These are phyloP conservation scores for Cercospora sojina DNA, from an alignment of 2,329 filamentous ascomycete species.

Conservation along the genomic window DNA sequence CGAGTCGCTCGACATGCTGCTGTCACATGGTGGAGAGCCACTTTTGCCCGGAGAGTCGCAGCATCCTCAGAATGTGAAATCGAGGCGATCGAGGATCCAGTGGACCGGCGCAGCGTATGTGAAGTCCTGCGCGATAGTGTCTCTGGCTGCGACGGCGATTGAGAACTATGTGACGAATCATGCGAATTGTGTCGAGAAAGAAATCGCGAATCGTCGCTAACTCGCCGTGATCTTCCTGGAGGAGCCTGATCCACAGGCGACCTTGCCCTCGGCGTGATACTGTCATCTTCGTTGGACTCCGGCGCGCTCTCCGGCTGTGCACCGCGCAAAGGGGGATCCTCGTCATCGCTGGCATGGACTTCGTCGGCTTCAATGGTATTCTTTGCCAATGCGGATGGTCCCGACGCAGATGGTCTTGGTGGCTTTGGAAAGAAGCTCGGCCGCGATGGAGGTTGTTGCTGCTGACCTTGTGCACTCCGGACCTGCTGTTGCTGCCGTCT, in stretches of 20 bases:
- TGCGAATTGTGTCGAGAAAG: conserved; percentile 16
- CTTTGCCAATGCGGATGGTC: conserved; percentile 42
- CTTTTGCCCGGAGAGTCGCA: conserved; percentile 55
- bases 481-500: conserved; percentile 42
- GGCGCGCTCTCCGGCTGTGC: conserved; percentile 6
- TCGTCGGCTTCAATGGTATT: conserved; percentile 10
- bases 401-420: conserved; percentile 56
- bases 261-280: conserved; percentile 21
- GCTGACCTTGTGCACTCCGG: conserved; percentile 42
- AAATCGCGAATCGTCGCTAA: conserved; percentile 28
- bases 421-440: conserved; percentile 63
- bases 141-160: background rate
- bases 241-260: conserved; percentile 18
- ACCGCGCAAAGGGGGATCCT: conserved; percentile 15
- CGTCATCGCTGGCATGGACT: conserved; percentile 11
- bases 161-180: background rate
- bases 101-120: conserved; percentile 31
- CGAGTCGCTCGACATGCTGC: conserved; percentile 74
- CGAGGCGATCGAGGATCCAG: conserved; percentile 37
- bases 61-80: conserved; percentile 39
- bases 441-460: conserved; percentile 46
- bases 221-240: conserved; percentile 6
- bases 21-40: conserved; percentile 69
- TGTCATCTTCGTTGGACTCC: conserved; percentile 15
- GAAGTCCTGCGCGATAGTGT: conserved; percentile 2